Base-by-base conservation (phyloP, 306 rosid species). In the Bauhinia variegata region DNA sequence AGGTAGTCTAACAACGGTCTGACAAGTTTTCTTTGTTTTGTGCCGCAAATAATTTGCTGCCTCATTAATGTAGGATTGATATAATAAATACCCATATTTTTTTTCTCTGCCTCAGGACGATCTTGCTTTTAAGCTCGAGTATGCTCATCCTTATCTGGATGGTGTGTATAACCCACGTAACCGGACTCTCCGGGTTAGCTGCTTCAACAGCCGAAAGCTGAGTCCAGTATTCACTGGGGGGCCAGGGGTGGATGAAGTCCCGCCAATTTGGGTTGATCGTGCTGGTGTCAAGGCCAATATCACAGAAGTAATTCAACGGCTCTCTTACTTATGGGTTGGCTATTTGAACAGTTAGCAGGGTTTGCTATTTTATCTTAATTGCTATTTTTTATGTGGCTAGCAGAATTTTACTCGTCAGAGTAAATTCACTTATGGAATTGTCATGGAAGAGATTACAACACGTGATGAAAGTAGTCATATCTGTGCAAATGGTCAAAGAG, bases 221-320 rank as follows among this genome's bases (percentile, higher is more conserved):
- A 93, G 99, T 86, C 99, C 99, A 1, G 96, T 88, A 61, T 93
- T 93, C 79, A 93, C 91, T 30, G 97, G 95, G 34, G 99, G 99
- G 4, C 99, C 99, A 9, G 97, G 99, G 68, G 79, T 85, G 59
- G 96, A 93, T 75, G 99, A 93, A 80, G 97, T 93, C 19, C 97
- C 99, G 12, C 97, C 97, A 5, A 82, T 93, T 65, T 88, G 95
- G 99, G 95, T 93, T 43, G 99, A 93, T 75, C 96, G 97, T 48
- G 87, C 89, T 50, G 99, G 99, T 0, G 60, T 80, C 41, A 93
- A 93, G 83, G 86, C 96, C 56, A 93, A 90, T 79, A 81, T 93
- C 47, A 93, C 95, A 15, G 99, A 93, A 95, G 99, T 87, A 69
- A 43, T 51, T 65, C 15, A 43, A 19, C 12, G 1, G 46, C 50